Conservation (phyloP, 192 early-diverging fungal species). For the Gryganskiella cystojenkinii region DNA sequence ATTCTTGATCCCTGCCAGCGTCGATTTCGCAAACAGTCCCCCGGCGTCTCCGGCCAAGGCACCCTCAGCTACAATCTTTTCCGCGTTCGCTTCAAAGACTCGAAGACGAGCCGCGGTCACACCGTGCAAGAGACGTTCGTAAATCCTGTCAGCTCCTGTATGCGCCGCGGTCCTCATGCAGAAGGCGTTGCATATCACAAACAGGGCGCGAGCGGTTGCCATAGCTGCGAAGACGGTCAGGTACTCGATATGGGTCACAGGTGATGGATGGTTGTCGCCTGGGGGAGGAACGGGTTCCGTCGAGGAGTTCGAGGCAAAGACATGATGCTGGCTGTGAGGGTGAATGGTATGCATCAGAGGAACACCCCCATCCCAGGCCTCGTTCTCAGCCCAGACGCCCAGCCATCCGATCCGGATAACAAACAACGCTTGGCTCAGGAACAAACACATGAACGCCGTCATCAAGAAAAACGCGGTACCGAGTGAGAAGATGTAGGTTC, state of each 20-base stretch:
- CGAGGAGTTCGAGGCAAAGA: not conserved
- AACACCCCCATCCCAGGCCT: slow-evolving; percentile 30
- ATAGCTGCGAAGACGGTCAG: slow-evolving; percentile 25
- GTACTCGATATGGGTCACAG: slow-evolving; percentile 16
- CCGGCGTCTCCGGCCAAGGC: slow-evolving; percentile 32
- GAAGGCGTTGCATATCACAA: slow-evolving; percentile 42
- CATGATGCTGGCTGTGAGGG: not conserved
- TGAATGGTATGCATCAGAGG: slow-evolving; percentile 19
- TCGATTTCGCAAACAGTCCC: slow-evolving; percentile 40
- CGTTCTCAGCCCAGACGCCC: slow-evolving; percentile 42
- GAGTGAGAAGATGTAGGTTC: slow-evolving; percentile 39
- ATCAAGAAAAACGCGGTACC: slow-evolving; percentile 25
- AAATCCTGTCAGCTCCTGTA: slow-evolving; percentile 32
- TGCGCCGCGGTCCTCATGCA: slow-evolving; percentile 28
- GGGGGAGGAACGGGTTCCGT: too few species aligned
- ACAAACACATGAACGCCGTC: slow-evolving; percentile 32
- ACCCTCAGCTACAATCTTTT: slow-evolving; percentile 27
- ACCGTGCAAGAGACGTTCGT: slow-evolving; percentile 22
- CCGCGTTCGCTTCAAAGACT: slow-evolving; percentile 41
- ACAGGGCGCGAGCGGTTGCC: slow-evolving; percentile 24
- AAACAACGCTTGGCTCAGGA: slow-evolving; percentile 43
- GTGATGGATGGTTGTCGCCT: too few species aligned
- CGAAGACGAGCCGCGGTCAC: slow-evolving; percentile 27
- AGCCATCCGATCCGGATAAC: slow-evolving; percentile 44
- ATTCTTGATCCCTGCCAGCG: slow-evolving; percentile 34